These are phyloP conservation scores for Tilletia indica DNA, from an alignment of 1,284 basidiomycete genomes.

Conservation along the genomic window DNA sequence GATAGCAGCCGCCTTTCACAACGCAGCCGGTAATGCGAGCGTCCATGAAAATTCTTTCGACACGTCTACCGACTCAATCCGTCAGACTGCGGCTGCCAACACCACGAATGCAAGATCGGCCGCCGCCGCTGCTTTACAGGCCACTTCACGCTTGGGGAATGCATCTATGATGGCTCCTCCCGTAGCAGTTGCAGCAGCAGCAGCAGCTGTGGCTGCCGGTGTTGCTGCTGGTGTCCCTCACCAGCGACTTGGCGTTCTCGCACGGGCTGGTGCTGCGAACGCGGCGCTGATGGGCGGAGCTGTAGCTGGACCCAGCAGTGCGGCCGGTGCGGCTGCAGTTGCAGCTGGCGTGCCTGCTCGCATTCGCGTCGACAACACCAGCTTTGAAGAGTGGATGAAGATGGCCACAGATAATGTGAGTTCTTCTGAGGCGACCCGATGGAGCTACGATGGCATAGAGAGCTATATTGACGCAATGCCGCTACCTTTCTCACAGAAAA, in stretches of 20 bases:
- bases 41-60: background rate
- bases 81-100: background rate
- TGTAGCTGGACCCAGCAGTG: background rate
- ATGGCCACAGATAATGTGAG: slow-evolving; percentile 96
- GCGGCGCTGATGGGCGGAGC: background rate
- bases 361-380: slow-evolving; percentile 47
- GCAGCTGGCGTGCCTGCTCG: slow-evolving; percentile 52
- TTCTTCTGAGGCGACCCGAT: background rate
- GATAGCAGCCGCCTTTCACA: slow-evolving; percentile 13
- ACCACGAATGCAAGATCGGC: background rate
- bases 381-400: slow-evolving; percentile 96
- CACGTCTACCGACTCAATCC: background rate
- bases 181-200: background rate
- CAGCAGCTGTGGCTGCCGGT: background rate
- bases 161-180: background rate
- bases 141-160: no score
- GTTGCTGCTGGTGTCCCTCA: background rate
- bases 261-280: background rate
- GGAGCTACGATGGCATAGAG: background rate
- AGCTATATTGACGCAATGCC: no score
- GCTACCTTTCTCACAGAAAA: slow-evolving; percentile 70
- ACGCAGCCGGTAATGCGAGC: background rate
- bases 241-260: slow-evolving; percentile 8
- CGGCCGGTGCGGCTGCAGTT: background rate
- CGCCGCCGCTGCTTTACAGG: background rate